Base-by-base conservation (phyloP, 495 filamentous ascomycete genomes). In the Cladorrhinum samala region DNA sequence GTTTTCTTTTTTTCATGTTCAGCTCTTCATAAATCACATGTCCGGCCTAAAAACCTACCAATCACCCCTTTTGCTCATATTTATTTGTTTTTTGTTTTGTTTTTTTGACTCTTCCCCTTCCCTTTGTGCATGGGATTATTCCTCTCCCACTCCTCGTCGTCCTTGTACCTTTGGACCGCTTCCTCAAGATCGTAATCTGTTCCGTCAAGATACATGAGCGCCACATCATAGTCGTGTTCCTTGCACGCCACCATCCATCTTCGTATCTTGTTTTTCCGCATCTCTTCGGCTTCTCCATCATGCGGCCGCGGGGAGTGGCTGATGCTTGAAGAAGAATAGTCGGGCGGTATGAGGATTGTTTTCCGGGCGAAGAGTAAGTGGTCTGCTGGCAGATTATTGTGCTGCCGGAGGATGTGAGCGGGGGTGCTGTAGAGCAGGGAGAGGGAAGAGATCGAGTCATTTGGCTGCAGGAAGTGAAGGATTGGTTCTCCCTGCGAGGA, bases 181-280 rank as follows among this genome's bases (percentile, higher is more conserved):
- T 60, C 58, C 14, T 79, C 77, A 16, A 89, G 69, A 42, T 89
- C 75, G 66, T 86, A 89, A 14, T 78, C 75, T 14, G 75, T 72
- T 60, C 83, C 82, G 50, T 85, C 70, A 23, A 91, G 67, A 59
- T 91, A 92, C 23, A 88, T 61, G 9, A 86, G 55, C 7, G 87
- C 87, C 17, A 87, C 71, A 60, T 89, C 82, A 52, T 89, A 89
- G 71, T 90, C 85, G 20, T 79, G 61, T 20, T 84, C 83, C 59
- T 88, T 88, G 64, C 78, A 84, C 1, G 73, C 72, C 13, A 87
- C 77, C 86, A 87, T 87, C 75, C 76, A 91, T 49, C 81, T 72
- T 38, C 87, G 76, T 30, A 89, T 74, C 58, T 82, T 83, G 11
- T 69, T 70, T 65, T 85, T 87, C 37, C 80, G 76, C 21, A 72